Conservation (phyloP, 1,284 basidiomycete genomes). For the Rugiboletus extremiorientalis region DNA sequence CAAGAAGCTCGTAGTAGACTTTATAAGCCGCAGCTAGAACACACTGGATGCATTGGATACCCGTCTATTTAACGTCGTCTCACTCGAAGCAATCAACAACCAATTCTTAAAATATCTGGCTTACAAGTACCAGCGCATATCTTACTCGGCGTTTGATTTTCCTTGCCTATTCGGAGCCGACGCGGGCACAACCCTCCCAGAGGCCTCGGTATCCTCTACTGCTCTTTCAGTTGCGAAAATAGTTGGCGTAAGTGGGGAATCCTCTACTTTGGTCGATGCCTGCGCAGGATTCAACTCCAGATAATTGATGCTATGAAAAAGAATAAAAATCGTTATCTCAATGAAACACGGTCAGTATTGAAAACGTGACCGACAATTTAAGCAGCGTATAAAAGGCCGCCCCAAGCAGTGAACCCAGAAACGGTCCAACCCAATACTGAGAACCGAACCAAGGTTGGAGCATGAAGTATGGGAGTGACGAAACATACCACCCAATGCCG, state of each 20-base stretch:
- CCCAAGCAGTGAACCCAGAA: conserved; percentile 59
- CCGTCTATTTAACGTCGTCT: neutral
- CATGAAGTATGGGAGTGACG: neutral
- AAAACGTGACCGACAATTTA: conserved; percentile 47
- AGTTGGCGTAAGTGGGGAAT: conserved; percentile 20
- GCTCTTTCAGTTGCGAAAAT: conserved; percentile 11
- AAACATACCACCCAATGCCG: conserved; percentile 62
- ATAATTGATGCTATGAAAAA: conserved; percentile 29
- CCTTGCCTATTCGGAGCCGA: neutral
- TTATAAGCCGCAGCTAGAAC: conserved; percentile 32
- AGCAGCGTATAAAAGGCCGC: conserved; percentile 55
- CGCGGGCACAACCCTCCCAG: neutral
- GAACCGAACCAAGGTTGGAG: neutral
- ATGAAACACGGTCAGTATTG: neutral
- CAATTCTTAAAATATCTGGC: neutral
- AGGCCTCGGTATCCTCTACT: conserved; percentile 6
- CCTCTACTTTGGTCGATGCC: conserved; percentile 30
- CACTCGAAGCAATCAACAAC: neutral
- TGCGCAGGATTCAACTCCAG: conserved; percentile 32
- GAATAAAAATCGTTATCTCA: neutral
- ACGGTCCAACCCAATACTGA: conserved; percentile 64
- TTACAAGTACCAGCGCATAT: neutral
- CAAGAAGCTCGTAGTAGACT: conserved; percentile 42
- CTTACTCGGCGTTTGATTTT: neutral
- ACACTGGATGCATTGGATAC: neutral